A percentile compares a stretch with the other conserved stretches of the same genome.
Evolutionary conservation across 306 rosid species (phyloP).

Genomic region (Cicer yamashitae): DNA sequence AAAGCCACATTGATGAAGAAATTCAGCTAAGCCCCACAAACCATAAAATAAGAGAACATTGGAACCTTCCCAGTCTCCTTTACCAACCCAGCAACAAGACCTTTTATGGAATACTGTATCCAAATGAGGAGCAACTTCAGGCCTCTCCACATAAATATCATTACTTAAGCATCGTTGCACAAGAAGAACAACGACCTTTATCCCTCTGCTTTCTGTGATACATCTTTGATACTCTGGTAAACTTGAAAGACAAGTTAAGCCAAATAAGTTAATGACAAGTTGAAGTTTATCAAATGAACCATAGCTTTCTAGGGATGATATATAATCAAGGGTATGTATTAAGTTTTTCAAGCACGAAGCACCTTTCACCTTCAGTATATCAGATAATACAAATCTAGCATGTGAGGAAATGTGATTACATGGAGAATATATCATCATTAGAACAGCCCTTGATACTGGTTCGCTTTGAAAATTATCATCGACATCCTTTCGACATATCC

Average conservation of each 20-base stretch:
- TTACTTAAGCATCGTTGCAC: constrained; percentile 65
- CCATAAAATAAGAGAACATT: constrained; percentile 65
- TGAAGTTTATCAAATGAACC: constrained; percentile 59
- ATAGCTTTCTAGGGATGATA: constrained; percentile 55
- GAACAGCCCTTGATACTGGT: constrained; percentile 71
- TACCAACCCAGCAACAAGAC: constrained; percentile 65
- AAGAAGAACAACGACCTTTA: constrained; percentile 51
- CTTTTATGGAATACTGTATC: constrained; percentile 51
- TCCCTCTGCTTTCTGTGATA: constrained; percentile 52
- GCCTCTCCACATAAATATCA: constrained; percentile 55
- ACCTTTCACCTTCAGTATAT: constrained; percentile 54
- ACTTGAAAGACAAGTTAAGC: constrained; percentile 62
- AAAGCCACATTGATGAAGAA: constrained; percentile 55
- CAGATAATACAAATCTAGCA: constrained; percentile 60
- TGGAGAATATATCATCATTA: constrained; percentile 88
- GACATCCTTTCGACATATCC: constrained; percentile 55
- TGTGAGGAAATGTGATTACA: constrained; percentile 69
- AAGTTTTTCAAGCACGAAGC: constrained; percentile 50
- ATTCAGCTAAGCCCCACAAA: constrained; percentile 73
- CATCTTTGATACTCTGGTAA: constrained; percentile 57
- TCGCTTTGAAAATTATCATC: constrained; percentile 64
- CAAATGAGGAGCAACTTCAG: constrained; percentile 61
- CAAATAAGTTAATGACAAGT: constrained; percentile 59
- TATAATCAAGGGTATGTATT: constrained; percentile 52
- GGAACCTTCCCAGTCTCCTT: constrained; percentile 81